phyloP scores from a whole-genome alignment of 257 asterid genomes.

The Ligustrum vulgare region DNA sequence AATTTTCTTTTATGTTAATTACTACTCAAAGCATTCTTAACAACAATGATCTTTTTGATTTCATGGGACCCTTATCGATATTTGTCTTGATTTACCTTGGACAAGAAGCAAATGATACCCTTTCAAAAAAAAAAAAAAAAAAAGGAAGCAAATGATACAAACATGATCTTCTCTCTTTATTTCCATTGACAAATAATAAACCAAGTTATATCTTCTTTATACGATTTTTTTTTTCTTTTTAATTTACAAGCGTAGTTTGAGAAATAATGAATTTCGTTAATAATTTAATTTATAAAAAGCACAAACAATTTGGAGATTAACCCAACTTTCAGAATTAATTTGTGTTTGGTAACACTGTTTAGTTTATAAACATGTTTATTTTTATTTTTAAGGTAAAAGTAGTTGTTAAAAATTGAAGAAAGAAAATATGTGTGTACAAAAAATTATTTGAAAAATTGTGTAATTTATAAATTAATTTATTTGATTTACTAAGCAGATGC shows the following conservation, averaged over 20 bases:
- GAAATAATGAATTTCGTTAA: background rate
- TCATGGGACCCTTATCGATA: background rate
- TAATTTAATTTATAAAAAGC: too few relatives aligned
- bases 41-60: conserved; percentile 1
- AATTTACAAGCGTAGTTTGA: background rate
- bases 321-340: background rate
- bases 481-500: too few relatives aligned
- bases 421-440: too few relatives aligned
- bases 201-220: background rate
- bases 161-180: background rate
- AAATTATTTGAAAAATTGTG: too few relatives aligned
- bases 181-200: background rate
- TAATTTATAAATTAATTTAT: too few relatives aligned
- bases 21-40: background rate
- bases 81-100: background rate
- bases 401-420: too few relatives aligned
- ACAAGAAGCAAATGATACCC: background rate
- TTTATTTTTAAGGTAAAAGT: too few relatives aligned
- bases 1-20: background rate
- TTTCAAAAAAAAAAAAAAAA: too few relatives aligned
- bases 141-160: background rate
- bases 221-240: background rate
- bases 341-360: too few relatives aligned
- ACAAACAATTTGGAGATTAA: too few relatives aligned
- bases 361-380: too few relatives aligned